These are phyloP conservation scores for Nannochloropsis gaditana DNA, from an alignment of 108 stramenopile genomes.

Conservation along the genomic window DNA sequence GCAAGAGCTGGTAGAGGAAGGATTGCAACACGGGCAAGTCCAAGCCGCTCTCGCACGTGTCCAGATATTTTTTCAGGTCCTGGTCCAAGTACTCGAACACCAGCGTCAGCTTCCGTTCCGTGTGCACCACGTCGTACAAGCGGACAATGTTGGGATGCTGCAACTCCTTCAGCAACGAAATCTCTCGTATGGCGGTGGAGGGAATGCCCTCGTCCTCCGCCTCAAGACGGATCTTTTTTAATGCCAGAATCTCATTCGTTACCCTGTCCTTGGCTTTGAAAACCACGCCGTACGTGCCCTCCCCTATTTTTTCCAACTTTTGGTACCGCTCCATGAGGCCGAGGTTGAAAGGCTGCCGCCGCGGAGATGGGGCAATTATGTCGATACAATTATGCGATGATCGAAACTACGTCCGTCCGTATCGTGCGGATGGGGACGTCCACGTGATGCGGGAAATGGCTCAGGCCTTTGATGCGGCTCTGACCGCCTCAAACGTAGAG, in stretches of 20 bases:
- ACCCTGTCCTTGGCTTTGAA: slow-evolving; percentile 84
- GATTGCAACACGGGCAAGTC: slow-evolving; percentile 80
- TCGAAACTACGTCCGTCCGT: too few relatives aligned
- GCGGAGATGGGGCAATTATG: neutral
- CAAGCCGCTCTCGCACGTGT: slow-evolving; percentile 80
- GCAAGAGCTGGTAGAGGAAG: slow-evolving; percentile 92
- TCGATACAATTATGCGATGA: too few relatives aligned
- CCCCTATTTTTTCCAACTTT: slow-evolving; percentile 93
- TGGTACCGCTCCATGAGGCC: slow-evolving; percentile 67
- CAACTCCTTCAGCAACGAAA: slow-evolving; percentile 60
- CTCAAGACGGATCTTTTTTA: slow-evolving; percentile 75
- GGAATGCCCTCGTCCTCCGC: slow-evolving; percentile 61
- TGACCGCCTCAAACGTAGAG: too few relatives aligned
- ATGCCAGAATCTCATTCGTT: slow-evolving; percentile 88
- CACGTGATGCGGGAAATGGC: too few relatives aligned
- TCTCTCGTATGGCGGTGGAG: slow-evolving; percentile 62
- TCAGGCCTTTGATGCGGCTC: too few relatives aligned
- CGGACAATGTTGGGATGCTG: slow-evolving; percentile 61
- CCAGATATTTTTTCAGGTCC: slow-evolving; percentile 92
- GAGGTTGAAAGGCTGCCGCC: neutral
- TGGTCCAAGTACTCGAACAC: slow-evolving; percentile 99
- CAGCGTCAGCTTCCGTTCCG: slow-evolving; percentile 83
- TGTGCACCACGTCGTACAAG: slow-evolving; percentile 96
- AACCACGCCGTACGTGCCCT: slow-evolving; percentile 98
- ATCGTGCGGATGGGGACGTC: too few relatives aligned